Evolutionary conservation across 1,139 yeast species (phyloP), one percentile per base, ranked within the genome.

Genomic region (Debaryomycetaceae sp.): DNA sequence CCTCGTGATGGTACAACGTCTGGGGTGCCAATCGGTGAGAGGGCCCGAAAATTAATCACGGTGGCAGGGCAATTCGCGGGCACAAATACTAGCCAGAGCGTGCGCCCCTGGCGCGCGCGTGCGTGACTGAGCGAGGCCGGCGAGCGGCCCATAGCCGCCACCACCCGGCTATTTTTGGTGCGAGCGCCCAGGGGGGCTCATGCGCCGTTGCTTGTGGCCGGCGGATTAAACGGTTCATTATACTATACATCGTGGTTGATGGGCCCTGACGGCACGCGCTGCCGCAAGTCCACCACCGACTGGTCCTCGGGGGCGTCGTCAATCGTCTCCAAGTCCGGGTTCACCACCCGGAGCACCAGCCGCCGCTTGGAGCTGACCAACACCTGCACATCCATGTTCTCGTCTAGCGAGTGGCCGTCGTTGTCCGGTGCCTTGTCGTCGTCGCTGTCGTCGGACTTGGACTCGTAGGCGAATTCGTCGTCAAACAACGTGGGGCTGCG

Each of bases 301-400:
- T 28, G 24, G 16, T 26, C 40, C 12, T 37, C 45, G 16, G 40
- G 48, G 6, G 37, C 39, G 13, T 33, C 34, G 13, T 37, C 31
- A 13, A 36, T 34, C 5, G 42, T 39, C 4, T 39, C 68, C 4
- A 52, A 26, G 42, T 74, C 79, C 0, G 93, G 93, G 44, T 83
- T 83, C 30, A 78, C 68, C 23, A 83, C 78, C 21, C 82, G 59
- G 30, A 83, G 58, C 29, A 71, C 70, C 1, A 83, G 68, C 34
- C 85, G 57, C 43, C 89, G 61, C 47, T 76, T 75, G n/a, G 83
- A 75, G 35, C 85, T 75, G 7, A 82, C 89, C 39, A 83, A 54
- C 6, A 83, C 83, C 48, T 82, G 91, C 0, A 79, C 89, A 39
- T 82, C 89, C 41, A 81, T 54, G 24, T 69, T 63, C 23, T 63